Base-by-base conservation (phyloP, 1,284 basidiomycete genomes). In the Rhodofomes roseus region DNA sequence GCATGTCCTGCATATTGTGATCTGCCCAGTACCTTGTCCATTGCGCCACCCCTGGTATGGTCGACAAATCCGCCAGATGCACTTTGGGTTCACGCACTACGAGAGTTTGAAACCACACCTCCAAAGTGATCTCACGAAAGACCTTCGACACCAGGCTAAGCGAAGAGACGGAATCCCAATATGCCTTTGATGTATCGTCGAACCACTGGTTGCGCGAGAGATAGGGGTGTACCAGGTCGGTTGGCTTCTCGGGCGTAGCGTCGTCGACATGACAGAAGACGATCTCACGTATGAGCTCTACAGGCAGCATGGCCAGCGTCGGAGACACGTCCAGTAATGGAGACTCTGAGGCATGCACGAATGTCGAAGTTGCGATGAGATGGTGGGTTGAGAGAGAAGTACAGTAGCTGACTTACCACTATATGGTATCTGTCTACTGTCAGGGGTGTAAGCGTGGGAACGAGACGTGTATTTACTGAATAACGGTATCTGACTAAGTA, bases 91-190 rank as follows among this genome's bases (percentile, higher is more conserved):
- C 57, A 20, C 29, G 60, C 0, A 58, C 58, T 18, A 55, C 62
- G 58, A 62, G 63, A 0, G 62, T 57, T 23, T 62, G 57, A 27
- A 66, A 66, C 65, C 65, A 66, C 2, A 59, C 59, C 25, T 66
- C 63, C 23, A 66, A 22, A 1, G 62, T 50, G n/a, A 66, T 54
- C 20, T 59, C 57, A 3, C 65, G 59, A n/a, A 64, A 23, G 5
- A 31, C 56, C 36, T 56, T 63, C 7, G 63, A 63, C 2, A 63
- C 56, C 9, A 65, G 43, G 0, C 54, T 60, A 18, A 66, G 59
- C n/a, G 63, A 40, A 25, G 61, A 44, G 4, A 61, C 58, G 29
- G 51, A 52, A 9, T 16, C 23, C 65, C 65, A 66, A 1, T 37
- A 20, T 9, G 50, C 31, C n/a, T 52, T 52, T 4, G 31, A 34